Base-by-base conservation (phyloP, 768 basidiomycete genomes). In the Wakefieldia striispora region DNA sequence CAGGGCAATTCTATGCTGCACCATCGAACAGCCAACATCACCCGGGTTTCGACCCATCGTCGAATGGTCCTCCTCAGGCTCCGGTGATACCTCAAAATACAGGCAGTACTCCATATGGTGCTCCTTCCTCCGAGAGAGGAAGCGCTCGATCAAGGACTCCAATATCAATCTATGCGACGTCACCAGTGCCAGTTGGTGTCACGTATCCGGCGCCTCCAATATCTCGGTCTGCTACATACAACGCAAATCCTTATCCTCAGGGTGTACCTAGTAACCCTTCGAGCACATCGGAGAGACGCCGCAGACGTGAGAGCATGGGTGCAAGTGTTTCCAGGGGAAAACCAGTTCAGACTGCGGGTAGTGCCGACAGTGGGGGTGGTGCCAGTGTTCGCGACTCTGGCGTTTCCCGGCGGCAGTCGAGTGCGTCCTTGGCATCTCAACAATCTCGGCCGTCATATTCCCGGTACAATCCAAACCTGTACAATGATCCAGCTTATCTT, bases 151-250 rank as follows among this genome's bases (percentile, higher is more conserved):
- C 66, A 13, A 59, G 54, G 51, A 64, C 46, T 10, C 55, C 64
- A 2, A 46, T 57, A 14, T 50, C 59, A 3, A 53, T 65, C 21
- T 68, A 68, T 14, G 59, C 66, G 3, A 23, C 56, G 12, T 57
- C 66, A 10, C 56, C 66, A 8, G 57, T 62, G 8, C 66, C 66
- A 27, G 14, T 50, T 9, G 66, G 59, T 0, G 21, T 66, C 34
- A 53, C 54, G 3, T 68, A 68, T 26, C 63, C 66, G 7, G 59
- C 48, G 1, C 66, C 66, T 29, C 68, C 66, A 13, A 45, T 68
- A 37, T 54, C 61, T 16, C 67, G 66, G 20, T 58, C 60, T 0
- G 54, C 57, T n/a, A 14, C 47, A 4, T 61, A 51, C 43, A 52
- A 40, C 3, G 46, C 36, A 13, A 35, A 38, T 8, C 1, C 39